phyloP scores from a whole-genome alignment of 139 green algal genomes.

The Haematococcus sp. region DNA sequence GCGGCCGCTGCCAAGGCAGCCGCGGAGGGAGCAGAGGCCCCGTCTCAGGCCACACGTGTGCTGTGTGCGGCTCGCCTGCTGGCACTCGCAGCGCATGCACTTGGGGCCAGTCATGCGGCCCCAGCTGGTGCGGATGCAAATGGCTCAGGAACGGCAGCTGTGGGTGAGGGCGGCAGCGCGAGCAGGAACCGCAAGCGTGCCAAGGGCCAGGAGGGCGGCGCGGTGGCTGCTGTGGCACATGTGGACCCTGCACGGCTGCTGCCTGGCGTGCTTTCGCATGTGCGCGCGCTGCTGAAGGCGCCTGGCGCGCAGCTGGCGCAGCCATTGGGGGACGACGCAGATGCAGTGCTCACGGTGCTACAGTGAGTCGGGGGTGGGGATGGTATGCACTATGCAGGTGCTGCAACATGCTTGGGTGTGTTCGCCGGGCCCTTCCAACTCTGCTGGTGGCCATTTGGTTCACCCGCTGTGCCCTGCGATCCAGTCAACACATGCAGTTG shows the following conservation, averaged over 20 bases:
- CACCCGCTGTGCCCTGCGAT: too few relatives aligned
- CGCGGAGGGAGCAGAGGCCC: not conserved
- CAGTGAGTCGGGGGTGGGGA: not conserved
- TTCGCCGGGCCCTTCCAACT: too few relatives aligned
- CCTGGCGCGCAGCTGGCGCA: not conserved
- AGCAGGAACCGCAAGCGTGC: not conserved
- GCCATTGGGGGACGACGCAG: not conserved
- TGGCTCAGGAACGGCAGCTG: slow-evolving; percentile 11
- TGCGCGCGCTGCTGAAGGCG: not conserved
- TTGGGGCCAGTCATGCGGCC: slow-evolving; percentile 37
- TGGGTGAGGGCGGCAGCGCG: not conserved
- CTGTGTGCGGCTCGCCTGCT: not conserved
- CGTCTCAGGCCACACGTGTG: slow-evolving; percentile 1
- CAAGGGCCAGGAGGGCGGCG: too few relatives aligned
- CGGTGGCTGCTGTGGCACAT: too few relatives aligned
- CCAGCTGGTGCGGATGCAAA: slow-evolving; percentile 41
- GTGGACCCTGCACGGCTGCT: not conserved
- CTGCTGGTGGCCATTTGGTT: too few relatives aligned
- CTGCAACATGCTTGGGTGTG: too few relatives aligned
- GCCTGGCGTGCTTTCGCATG: not conserved
- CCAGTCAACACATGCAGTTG: too few relatives aligned
- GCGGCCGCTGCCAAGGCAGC: not conserved
- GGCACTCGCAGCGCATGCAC: not conserved
- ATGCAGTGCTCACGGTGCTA: slow-evolving; percentile 4
- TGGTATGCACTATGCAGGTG: too few relatives aligned